phyloP scores from a whole-genome alignment of 1,284 basidiomycete genomes.

The Cystobasidiaceae sp. region DNA sequence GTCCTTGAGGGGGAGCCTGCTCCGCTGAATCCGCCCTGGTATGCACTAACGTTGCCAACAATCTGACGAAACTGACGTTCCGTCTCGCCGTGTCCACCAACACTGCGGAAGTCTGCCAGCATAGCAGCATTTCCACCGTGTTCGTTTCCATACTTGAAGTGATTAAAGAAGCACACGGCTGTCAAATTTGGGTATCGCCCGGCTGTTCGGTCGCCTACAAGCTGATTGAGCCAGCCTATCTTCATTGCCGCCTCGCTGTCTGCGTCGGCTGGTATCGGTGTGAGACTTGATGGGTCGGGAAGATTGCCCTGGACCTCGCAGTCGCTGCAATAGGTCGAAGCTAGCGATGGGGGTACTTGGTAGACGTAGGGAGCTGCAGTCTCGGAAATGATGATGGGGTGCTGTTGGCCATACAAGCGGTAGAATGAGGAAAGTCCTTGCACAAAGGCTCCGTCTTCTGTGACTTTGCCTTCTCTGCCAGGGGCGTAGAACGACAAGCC shows the following conservation, averaged over 20 bases:
- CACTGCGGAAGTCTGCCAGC: constrained; percentile 8
- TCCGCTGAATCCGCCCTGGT: constrained; percentile 22
- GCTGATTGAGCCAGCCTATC: constrained; percentile 39
- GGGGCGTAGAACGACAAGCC: constrained; percentile 37
- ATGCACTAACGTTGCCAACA: constrained; percentile 26
- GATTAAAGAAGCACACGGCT: constrained; percentile 39
- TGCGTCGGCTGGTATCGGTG: constrained; percentile 22
- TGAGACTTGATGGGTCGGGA: constrained; percentile 32
- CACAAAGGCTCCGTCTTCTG: constrained; percentile 10
- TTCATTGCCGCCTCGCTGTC: constrained; percentile 40
- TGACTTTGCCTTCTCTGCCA: constrained; percentile 16
- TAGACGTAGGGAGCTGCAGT: constrained; percentile 40
- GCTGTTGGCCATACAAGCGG: constrained; percentile 32
- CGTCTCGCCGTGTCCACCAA: constrained; percentile 21
- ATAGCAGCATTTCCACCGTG: constrained; percentile 14
- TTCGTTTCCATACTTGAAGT: constrained; percentile 34
- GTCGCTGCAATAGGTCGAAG: constrained; percentile 34
- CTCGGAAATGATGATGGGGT: constrained; percentile 38
- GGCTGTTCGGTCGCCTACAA: constrained; percentile 35
- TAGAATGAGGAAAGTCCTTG: constrained; percentile 36
- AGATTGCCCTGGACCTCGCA: constrained; percentile 32
- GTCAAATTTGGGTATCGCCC: constrained; percentile 37
- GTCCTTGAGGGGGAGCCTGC: not conserved
- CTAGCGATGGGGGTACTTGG: constrained; percentile 31
- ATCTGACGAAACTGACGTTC: constrained; percentile 27